A percentile compares a stretch with the other conserved stretches of the same genome.
These are phyloP conservation scores for Lachnellula cervina DNA, from an alignment of 2,329 filamentous ascomycete species.

Conservation along the genomic window DNA sequence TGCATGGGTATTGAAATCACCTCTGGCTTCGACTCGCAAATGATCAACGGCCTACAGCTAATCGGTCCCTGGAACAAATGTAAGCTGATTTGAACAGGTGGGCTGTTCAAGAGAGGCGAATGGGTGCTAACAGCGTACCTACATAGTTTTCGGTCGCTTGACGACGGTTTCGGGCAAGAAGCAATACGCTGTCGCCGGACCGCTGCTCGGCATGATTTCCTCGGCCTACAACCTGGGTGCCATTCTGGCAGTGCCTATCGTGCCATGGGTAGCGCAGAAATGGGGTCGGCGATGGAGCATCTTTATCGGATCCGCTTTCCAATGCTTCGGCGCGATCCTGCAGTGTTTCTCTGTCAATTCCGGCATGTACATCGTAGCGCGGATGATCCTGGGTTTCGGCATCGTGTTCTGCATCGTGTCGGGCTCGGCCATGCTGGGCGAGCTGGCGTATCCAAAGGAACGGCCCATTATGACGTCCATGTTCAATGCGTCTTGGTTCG, in stretches of 20 bases:
- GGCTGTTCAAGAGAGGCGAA: too few species aligned
- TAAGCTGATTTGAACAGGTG: constrained; percentile 1
- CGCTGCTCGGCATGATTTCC: constrained; percentile 44
- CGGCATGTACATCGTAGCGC: constrained; percentile 47
- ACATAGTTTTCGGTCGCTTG: constrained; percentile 14
- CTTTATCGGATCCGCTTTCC: constrained; percentile 50
- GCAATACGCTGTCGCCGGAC: constrained; percentile 28
- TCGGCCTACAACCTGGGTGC: constrained; percentile 52
- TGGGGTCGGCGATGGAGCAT: constrained; percentile 48
- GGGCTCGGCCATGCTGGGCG: constrained; percentile 49
- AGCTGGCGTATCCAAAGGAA: constrained; percentile 50
- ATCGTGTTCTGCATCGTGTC: constrained; percentile 47
- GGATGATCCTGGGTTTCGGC: constrained; percentile 47
- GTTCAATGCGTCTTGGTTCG: constrained; percentile 50
- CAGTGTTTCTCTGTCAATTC: constrained; percentile 40
- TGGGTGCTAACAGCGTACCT: background rate
- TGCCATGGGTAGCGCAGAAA: constrained; percentile 45
- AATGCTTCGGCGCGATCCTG: constrained; percentile 49
- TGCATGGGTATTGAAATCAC: constrained; percentile 52
- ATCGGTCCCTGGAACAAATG: constrained; percentile 32
- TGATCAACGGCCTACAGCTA: constrained; percentile 42
- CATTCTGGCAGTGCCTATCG: constrained; percentile 48
- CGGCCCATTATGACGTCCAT: constrained; percentile 47
- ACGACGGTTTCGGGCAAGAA: background rate
- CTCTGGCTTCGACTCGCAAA: constrained; percentile 48